Conservation (phyloP, 257 asterid genomes). For the Fraxinus quadrangulata region DNA sequence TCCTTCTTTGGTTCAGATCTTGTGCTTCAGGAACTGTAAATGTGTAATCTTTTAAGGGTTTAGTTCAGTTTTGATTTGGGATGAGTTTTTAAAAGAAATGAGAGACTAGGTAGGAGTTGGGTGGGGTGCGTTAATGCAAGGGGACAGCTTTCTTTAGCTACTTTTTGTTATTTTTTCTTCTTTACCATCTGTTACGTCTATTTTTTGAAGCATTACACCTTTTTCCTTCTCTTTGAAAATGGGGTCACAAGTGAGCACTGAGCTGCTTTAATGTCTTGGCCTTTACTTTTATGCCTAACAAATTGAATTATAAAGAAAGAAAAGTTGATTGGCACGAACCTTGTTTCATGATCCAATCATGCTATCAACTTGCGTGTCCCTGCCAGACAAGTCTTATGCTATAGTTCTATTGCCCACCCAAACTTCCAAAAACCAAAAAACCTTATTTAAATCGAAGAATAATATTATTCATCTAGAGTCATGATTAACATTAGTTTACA, state of each 20-base stretch:
- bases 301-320: constrained; percentile 33
- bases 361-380: constrained; percentile 52
- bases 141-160: constrained; percentile 41
- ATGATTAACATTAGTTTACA: too few species aligned
- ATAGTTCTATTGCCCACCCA: constrained; percentile 27
- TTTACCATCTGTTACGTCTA: constrained; percentile 45
- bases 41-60: not conserved
- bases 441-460: not conserved
- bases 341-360: constrained; percentile 78
- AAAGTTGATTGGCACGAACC: constrained; percentile 70
- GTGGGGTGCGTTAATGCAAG: not conserved
- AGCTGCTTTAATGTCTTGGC: constrained; percentile 34
- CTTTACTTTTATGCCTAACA: constrained; percentile 61
- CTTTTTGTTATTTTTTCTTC: constrained; percentile 40
- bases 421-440: constrained; percentile 38
- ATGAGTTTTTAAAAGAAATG: constrained; percentile 31
- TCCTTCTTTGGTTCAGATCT: constrained; percentile 20
- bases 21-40: constrained; percentile 17
- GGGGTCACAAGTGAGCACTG: constrained; percentile 40
- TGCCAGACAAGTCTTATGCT: constrained; percentile 49
- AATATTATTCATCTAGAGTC: too few species aligned
- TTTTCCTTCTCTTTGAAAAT: constrained; percentile 31
- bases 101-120: constrained; percentile 2
- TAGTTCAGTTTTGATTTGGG: constrained; percentile 16
- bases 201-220: not conserved